phyloP scores from a whole-genome alignment of 148 eudicot genomes.

The Silene uniflora region DNA sequence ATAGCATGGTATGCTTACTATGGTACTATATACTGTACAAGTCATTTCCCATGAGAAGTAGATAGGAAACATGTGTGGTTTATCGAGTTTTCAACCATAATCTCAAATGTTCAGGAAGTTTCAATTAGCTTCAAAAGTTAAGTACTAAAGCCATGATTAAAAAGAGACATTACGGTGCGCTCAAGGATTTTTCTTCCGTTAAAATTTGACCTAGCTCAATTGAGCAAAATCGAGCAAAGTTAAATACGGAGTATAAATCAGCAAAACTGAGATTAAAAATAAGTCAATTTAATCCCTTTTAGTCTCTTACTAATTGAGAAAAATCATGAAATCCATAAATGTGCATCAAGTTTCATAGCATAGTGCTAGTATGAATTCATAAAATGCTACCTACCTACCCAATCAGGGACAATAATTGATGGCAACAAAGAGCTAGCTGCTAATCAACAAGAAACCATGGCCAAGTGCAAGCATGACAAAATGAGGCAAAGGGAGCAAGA shows the following conservation, averaged over 20 bases:
- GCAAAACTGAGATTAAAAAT: not conserved
- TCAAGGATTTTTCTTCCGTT: not conserved
- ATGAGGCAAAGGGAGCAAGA: conserved; percentile 7
- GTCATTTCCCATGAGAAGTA: too few relatives aligned
- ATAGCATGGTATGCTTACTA: not conserved
- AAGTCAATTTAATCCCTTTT: not conserved
- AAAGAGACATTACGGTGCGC: not conserved
- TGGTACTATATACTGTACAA: too few relatives aligned
- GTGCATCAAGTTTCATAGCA: too few relatives aligned
- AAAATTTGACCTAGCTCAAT: not conserved
- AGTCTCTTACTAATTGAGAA: too few relatives aligned
- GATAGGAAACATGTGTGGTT: too few relatives aligned
- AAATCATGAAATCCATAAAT: too few relatives aligned
- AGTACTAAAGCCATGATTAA: not conserved
- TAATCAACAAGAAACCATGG: conserved; percentile 12
- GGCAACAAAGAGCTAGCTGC: conserved; percentile 14
- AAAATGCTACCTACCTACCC: not conserved
- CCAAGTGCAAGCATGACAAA: conserved; percentile 13
- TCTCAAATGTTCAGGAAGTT: too few relatives aligned
- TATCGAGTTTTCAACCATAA: too few relatives aligned
- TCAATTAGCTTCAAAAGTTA: too few relatives aligned
- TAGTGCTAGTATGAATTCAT: not conserved
- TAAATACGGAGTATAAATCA: not conserved
- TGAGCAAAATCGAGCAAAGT: not conserved
- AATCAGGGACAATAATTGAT: conserved; percentile 7